These are phyloP conservation scores for Fonsecaea nubica DNA, from an alignment of 2,329 filamentous ascomycete genomes.

Conservation along the genomic window DNA sequence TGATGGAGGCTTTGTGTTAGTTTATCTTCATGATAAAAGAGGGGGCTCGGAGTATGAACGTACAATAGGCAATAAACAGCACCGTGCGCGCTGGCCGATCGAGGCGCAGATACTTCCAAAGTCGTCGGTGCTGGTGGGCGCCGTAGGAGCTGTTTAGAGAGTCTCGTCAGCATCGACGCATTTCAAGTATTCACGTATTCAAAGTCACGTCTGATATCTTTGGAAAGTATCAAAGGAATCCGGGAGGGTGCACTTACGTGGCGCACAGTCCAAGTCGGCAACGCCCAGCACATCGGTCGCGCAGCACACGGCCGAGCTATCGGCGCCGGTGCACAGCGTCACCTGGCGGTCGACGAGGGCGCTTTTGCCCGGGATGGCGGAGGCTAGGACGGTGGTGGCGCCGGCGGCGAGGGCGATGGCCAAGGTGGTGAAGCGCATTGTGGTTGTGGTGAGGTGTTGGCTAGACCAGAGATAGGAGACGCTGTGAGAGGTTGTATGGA, in stretches of 20 bases:
- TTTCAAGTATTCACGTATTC: no score
- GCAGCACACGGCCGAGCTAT: constrained; percentile 61
- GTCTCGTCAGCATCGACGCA: neutral
- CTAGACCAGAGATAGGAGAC: neutral
- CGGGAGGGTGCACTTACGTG: constrained; percentile 54
- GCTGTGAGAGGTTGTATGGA: neutral
- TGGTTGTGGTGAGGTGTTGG: no score
- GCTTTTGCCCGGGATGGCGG: constrained; percentile 36
- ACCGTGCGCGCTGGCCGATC: constrained; percentile 63
- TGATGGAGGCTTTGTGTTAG: no score
- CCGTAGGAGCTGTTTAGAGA: constrained; percentile 25
- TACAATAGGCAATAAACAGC: constrained; percentile 62
- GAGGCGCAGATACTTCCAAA: constrained; percentile 58
- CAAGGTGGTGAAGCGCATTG: constrained; percentile 38
- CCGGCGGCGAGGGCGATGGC: constrained; percentile 31
- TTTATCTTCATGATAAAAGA: no score
- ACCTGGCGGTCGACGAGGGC: constrained; percentile 30
- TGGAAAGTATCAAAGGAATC: no score
- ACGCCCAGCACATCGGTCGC: constrained; percentile 66
- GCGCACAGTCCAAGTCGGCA: constrained; percentile 63
- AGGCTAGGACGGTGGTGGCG: constrained; percentile 31
- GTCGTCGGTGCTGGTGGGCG: constrained; percentile 49
- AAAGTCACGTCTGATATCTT: no score
- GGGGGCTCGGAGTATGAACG: constrained; percentile 18
- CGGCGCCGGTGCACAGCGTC: constrained; percentile 33